These are phyloP conservation scores for Lachnellula occidentalis DNA, from an alignment of 2,329 filamentous ascomycete genomes.

Conservation along the genomic window DNA sequence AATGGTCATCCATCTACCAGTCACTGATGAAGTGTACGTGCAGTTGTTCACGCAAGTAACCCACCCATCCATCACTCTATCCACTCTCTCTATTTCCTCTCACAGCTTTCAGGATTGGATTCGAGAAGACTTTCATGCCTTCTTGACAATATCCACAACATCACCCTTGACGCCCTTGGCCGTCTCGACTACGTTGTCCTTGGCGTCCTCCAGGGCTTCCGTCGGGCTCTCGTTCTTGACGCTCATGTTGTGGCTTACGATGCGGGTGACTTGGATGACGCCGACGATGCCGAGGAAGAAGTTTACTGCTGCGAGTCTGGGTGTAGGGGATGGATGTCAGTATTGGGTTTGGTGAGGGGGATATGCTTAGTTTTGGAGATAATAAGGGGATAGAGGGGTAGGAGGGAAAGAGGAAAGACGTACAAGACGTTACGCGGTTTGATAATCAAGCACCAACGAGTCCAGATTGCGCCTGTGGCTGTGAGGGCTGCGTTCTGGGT, in stretches of 20 bases:
- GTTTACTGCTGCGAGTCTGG: conserved; percentile 86
- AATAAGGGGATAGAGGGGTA: background rate
- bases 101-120: no score
- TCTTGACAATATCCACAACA: conserved; percentile 33
- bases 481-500: conserved; percentile 89
- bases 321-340: no score
- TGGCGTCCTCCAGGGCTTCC: conserved; percentile 28
- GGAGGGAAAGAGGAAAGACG: conserved; percentile 31
- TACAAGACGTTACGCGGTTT: conserved; percentile 87
- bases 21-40: no score
- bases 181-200: conserved; percentile 18
- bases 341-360: no score
- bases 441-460: conserved; percentile 97
- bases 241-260: conserved; percentile 58
- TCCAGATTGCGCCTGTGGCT: conserved; percentile 93
- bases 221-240: conserved; percentile 44
- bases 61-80: no score
- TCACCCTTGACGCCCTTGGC: conserved; percentile 30
- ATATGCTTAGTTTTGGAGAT: conserved; percentile 1
- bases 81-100: background rate
- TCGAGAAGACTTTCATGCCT: no score
- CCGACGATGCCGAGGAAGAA: conserved; percentile 94
- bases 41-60: no score
- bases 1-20: no score
- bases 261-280: conserved; percentile 73